Percentiles rank a stretch among this genome's conserved stretches.
These are phyloP conservation scores for Parachlorella kessleri DNA, from an alignment of 139 green algal genomes.

Conservation along the genomic window DNA sequence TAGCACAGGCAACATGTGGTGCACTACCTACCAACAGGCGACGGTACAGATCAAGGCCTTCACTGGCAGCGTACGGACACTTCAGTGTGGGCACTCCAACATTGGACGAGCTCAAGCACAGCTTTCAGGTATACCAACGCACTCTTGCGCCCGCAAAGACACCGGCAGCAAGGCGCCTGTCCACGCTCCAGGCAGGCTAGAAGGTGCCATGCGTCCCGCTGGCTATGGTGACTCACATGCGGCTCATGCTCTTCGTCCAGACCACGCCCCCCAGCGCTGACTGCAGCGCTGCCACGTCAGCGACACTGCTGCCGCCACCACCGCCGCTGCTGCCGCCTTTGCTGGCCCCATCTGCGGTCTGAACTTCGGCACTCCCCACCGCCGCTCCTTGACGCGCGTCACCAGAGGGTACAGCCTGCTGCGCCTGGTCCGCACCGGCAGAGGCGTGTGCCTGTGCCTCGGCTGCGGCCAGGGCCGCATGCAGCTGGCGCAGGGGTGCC, in stretches of 20 bases:
- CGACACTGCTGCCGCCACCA: conserved; percentile 14
- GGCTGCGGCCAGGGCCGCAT: conserved; percentile 30
- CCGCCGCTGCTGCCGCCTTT: conserved; percentile 12
- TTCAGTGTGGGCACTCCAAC: no score
- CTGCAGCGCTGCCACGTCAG: conserved; percentile 34
- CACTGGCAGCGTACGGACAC: no score
- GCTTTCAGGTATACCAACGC: no score
- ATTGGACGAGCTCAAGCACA: no score
- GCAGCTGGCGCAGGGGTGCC: conserved; percentile 52
- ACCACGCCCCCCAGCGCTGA: conserved; percentile 74
- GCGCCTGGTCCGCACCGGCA: not conserved
- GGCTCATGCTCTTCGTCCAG: conserved; percentile 92
- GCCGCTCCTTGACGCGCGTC: not conserved
- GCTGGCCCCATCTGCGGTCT: conserved; percentile 15
- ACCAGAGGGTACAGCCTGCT: not conserved
- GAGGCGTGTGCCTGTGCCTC: no score
- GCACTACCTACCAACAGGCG: no score
- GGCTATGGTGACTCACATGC: conserved; percentile 63
- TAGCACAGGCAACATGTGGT: no score
- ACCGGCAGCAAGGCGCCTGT: no score
- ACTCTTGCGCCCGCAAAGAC: no score
- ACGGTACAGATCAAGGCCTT: no score
- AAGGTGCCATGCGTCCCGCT: not conserved
- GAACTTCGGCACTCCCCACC: conserved; percentile 1
- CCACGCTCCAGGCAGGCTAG: no score